phyloP scores from a whole-genome alignment of 192 early-diverging fungal species.

The Pilaira anomala region DNA sequence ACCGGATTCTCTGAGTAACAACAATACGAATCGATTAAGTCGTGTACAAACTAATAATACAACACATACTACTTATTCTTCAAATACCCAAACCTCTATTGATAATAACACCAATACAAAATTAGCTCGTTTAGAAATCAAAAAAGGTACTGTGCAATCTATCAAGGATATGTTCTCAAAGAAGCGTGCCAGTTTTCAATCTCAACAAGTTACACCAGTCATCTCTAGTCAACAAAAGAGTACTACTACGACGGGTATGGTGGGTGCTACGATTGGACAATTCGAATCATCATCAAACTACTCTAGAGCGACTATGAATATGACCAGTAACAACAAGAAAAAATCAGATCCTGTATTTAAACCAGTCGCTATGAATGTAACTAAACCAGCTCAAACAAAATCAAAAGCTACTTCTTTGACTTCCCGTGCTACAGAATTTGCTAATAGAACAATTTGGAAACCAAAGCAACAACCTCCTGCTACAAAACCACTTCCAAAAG shows the following conservation, averaged over 20 bases:
- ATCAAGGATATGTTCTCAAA: conserved; percentile 21
- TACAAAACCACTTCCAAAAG: conserved; percentile 8
- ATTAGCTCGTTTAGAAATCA: conserved; percentile 9
- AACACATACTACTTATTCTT: conserved; percentile 10
- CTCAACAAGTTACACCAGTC: not conserved
- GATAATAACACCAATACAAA: not conserved
- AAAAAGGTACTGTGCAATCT: conserved; percentile 21
- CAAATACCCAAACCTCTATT: not conserved
- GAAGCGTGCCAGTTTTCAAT: not conserved
- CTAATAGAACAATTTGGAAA: conserved; percentile 15
- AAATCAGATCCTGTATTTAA: not conserved
- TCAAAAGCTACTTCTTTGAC: not conserved
- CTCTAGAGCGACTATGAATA: not conserved
- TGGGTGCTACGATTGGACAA: not conserved
- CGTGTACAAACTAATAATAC: conserved; percentile 10
- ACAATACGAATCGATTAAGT: not conserved
- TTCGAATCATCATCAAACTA: conserved; percentile 6
- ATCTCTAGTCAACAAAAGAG: conserved; percentile 1
- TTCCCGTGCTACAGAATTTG: conserved; percentile 12
- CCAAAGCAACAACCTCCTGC: conserved; percentile 1
- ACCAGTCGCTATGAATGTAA: not conserved
- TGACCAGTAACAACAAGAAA: not conserved
- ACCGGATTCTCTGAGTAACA: conserved; percentile 20
- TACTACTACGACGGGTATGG: too few relatives aligned
- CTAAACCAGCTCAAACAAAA: not conserved